Conservation (phyloP, 441 rosid species). For the Breynia disticha region DNA sequence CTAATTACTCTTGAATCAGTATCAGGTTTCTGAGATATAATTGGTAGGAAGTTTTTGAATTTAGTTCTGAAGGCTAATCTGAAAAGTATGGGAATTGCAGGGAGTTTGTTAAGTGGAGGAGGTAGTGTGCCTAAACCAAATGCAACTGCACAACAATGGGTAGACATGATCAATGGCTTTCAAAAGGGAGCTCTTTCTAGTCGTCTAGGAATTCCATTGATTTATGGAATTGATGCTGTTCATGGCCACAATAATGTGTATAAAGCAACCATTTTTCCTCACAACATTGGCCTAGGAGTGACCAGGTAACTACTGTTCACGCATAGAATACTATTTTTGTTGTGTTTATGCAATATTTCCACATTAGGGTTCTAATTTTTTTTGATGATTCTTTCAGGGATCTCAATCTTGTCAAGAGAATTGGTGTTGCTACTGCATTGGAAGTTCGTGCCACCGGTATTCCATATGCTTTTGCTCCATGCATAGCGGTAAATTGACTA, state of each 20-base stretch:
- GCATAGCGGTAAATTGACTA: constrained; percentile 34
- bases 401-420: constrained; percentile 37
- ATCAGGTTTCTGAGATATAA: too few species aligned
- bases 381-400: constrained; percentile 20
- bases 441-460: constrained; percentile 60
- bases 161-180: constrained; percentile 52
- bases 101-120: constrained; percentile 55
- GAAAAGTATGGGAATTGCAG: constrained; percentile 12
- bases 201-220: constrained; percentile 65
- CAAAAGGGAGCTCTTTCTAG: constrained; percentile 55
- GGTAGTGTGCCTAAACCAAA: constrained; percentile 46
- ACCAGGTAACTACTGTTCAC: constrained; percentile 39
- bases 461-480: constrained; percentile 54
- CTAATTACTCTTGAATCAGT: background rate
- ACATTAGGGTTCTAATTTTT: background rate
- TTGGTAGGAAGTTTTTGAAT: too few species aligned
- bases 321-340: background rate
- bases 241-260: constrained; percentile 69
- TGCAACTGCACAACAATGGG: constrained; percentile 51
- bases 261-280: constrained; percentile 66
- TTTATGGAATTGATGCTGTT: constrained; percentile 72
- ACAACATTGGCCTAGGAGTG: constrained; percentile 72
- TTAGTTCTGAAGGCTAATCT: too few species aligned
- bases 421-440: constrained; percentile 59
- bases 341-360: background rate